These are phyloP conservation scores for Rhodotorula glutinis DNA, from an alignment of 1,284 basidiomycete genomes.

Conservation along the genomic window DNA sequence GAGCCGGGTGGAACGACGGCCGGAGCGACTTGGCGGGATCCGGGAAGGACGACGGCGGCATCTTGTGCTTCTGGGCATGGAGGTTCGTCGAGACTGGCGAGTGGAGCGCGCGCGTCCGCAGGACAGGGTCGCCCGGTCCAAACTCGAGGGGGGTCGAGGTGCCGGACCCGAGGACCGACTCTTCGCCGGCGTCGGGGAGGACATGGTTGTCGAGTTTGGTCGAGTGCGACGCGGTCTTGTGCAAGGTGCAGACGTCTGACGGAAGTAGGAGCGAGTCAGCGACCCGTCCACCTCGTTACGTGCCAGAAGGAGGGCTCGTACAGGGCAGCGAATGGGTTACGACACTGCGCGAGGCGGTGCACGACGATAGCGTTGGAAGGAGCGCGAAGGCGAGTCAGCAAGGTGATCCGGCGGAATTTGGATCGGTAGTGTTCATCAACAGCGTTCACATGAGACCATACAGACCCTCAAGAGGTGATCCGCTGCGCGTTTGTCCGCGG, in stretches of 20 bases:
- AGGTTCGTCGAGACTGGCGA: constrained; percentile 17
- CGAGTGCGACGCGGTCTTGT: constrained; percentile 32
- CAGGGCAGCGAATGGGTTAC: constrained; percentile 40
- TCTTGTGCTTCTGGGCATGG: constrained; percentile 19
- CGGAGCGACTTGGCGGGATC: constrained; percentile 31
- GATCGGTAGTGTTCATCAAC: too few relatives aligned
- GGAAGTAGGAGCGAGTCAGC: neutral
- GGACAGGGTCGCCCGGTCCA: constrained; percentile 32
- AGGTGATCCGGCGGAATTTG: too few relatives aligned
- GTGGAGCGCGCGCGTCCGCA: constrained; percentile 33
- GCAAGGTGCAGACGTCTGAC: constrained; percentile 38
- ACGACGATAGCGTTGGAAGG: neutral
- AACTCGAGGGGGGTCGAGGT: constrained; percentile 38
- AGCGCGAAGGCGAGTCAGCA: neutral
- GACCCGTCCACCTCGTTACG: fast-evolving
- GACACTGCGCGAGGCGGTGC: constrained; percentile 29
- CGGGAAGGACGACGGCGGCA: constrained; percentile 31
- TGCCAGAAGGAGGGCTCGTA: neutral
- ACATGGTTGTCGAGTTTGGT: constrained; percentile 31
- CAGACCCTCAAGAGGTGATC: too few relatives aligned
- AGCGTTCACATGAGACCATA: too few relatives aligned
- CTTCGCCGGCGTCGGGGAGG: constrained; percentile 20
- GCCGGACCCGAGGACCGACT: constrained; percentile 33
- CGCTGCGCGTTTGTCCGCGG: too few relatives aligned
- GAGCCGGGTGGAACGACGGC: constrained; percentile 33